These are phyloP conservation scores for Amanita rimosa DNA, from an alignment of 768 basidiomycete genomes.

Conservation along the genomic window DNA sequence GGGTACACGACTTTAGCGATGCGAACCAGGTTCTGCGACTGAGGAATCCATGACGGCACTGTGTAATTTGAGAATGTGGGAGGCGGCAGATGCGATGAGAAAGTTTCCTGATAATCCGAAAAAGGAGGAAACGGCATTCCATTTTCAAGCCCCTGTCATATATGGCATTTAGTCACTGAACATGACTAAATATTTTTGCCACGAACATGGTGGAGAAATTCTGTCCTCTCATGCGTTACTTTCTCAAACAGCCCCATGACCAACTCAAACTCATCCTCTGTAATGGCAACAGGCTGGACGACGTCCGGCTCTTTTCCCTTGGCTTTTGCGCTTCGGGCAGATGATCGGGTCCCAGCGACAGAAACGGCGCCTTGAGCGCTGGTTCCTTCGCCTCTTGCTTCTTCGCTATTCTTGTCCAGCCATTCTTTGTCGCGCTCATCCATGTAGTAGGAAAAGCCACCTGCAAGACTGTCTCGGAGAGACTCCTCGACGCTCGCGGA, in stretches of 20 bases:
- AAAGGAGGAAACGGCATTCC: conserved; percentile 65
- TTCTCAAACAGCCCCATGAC: conserved; percentile 94
- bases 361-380: conserved; percentile 65
- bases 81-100: conserved; percentile 46
- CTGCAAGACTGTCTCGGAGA: conserved; percentile 43
- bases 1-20: conserved; percentile 71
- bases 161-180: neutral
- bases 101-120: conserved; percentile 59
- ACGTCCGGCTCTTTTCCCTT: conserved; percentile 80
- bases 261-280: conserved; percentile 90
- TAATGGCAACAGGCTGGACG: conserved; percentile 49
- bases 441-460: conserved; percentile 85
- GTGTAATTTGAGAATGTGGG: conserved; percentile 59
- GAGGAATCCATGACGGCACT: conserved; percentile 60
- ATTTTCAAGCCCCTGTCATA: conserved; percentile 44
- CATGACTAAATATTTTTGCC: neutral
- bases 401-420: conserved; percentile 86
- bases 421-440: conserved; percentile 94
- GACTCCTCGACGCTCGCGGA: conserved; percentile 83
- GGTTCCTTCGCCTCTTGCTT: conserved; percentile 77
- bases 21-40: conserved; percentile 47
- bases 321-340: conserved; percentile 60
- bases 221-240: conserved; percentile 79
- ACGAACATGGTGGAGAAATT: conserved; percentile 84
- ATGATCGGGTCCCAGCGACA: conserved; percentile 38